Evolutionary conservation across 257 asterid genomes (phyloP).

Genomic region (Schizonepeta tenuifolia): DNA sequence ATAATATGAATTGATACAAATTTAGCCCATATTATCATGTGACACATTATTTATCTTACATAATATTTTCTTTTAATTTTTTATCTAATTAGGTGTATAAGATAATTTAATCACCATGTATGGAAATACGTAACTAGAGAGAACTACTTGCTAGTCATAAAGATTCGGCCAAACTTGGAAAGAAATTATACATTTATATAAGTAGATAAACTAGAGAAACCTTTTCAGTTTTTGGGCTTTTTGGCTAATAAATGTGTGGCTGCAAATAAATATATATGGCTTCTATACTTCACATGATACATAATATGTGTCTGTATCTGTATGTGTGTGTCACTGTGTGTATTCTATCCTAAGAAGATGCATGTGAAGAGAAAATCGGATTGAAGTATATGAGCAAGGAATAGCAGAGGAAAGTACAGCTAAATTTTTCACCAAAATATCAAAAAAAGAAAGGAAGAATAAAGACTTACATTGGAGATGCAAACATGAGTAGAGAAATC

Average conservation of each 20-base stretch:
- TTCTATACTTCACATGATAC: not conserved
- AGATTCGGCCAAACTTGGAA: not conserved
- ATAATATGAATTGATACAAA: too few relatives aligned
- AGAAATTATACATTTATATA: not conserved
- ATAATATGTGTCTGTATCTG: not conserved
- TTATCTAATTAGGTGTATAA: too few relatives aligned
- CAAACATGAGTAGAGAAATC: constrained; percentile 55
- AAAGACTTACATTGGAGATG: constrained; percentile 58
- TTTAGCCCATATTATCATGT: too few relatives aligned
- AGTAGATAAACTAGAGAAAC: not conserved
- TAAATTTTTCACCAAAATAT: not conserved
- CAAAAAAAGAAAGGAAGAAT: not conserved
- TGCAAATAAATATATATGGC: not conserved
- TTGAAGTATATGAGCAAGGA: not conserved
- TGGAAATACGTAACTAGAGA: too few relatives aligned
- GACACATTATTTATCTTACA: too few relatives aligned
- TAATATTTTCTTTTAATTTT: too few relatives aligned
- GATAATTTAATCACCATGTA: too few relatives aligned
- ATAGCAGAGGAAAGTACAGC: not conserved
- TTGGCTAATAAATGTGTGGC: not conserved
- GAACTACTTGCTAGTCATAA: not conserved
- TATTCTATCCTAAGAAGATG: not conserved
- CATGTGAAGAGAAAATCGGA: not conserved
- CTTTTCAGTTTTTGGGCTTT: not conserved
- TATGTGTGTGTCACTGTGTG: not conserved